phyloP scores from a whole-genome alignment of 179 eudicot species.

The Silene noctiflora region DNA sequence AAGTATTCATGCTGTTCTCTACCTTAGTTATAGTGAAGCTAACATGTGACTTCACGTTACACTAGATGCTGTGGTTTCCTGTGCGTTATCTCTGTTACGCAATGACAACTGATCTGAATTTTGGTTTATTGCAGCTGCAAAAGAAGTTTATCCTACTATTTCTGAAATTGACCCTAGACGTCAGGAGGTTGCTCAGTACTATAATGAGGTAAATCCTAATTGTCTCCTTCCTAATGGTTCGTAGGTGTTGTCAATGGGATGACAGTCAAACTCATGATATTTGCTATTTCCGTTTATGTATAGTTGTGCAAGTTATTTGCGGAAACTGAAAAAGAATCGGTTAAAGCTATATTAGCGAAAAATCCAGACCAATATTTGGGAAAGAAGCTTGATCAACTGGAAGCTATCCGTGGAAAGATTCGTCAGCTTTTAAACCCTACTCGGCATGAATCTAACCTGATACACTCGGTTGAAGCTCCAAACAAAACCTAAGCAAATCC shows the following conservation, averaged over 20 bases:
- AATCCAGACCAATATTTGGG: constrained; percentile 37
- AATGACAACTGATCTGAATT: neutral
- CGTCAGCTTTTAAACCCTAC: constrained; percentile 30
- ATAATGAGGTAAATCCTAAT: constrained; percentile 51
- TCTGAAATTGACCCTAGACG: constrained; percentile 53
- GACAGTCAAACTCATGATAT: neutral
- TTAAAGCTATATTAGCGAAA: constrained; percentile 37
- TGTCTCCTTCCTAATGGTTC: neutral
- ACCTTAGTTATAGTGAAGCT: neutral
- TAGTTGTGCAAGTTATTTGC: constrained; percentile 60
- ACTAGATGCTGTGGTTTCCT: neutral
- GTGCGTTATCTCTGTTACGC: neutral
- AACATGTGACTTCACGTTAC: neutral
- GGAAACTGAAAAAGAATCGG: constrained; percentile 40
- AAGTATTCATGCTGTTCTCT: neutral
- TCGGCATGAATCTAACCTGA: neutral
- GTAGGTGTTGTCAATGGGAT: neutral
- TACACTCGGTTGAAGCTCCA: constrained; percentile 7
- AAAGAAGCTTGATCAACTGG: constrained; percentile 47
- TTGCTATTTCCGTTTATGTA: constrained; percentile 8
- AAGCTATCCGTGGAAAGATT: constrained; percentile 37
- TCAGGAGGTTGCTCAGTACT: constrained; percentile 50
- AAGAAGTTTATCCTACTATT: constrained; percentile 43
- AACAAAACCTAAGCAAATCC: constrained; percentile 1
- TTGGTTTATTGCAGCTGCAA: constrained; percentile 42